Evolutionary conservation across 73 alveolate species (phyloP).

Genomic region (Paramecium primaurelia): DNA sequence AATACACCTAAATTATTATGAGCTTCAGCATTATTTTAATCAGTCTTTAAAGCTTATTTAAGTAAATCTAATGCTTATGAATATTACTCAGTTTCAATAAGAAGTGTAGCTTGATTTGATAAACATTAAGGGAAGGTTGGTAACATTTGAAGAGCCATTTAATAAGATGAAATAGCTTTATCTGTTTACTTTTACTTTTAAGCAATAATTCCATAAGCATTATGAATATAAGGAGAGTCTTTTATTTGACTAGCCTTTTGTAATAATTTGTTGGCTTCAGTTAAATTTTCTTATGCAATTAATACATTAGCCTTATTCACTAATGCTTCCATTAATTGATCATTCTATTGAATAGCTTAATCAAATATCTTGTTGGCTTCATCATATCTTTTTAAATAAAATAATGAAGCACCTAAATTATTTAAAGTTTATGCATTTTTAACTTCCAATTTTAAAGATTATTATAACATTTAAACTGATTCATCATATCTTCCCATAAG

Average conservation of each 20-base stretch:
- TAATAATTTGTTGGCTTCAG: neutral
- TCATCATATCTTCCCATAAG: conserved; percentile 47
- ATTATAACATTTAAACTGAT: conserved; percentile 15
- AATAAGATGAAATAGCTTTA: neutral
- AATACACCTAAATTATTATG: conserved; percentile 40
- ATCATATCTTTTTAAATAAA: conserved; percentile 27
- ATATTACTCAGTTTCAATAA: neutral
- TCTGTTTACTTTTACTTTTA: neutral
- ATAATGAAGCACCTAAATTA: conserved; percentile 30
- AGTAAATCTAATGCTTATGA: neutral
- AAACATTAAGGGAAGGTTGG: conserved; percentile 8
- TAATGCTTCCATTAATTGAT: neutral
- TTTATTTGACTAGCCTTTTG: neutral
- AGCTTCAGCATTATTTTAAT: conserved; percentile 17
- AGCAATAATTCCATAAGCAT: conserved; percentile 23
- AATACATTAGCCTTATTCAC: conserved; percentile 23
- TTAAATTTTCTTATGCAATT: conserved; percentile 6
- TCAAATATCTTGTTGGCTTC: conserved; percentile 43
- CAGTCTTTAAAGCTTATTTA: neutral
- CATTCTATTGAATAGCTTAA: conserved; percentile 30
- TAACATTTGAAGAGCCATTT: neutral
- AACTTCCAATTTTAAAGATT: conserved; percentile 23
- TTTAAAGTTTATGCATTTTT: conserved; percentile 27
- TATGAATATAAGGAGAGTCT: conserved; percentile 15
- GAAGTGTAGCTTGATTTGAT: conserved; percentile 13